Base-by-base conservation (phyloP, 495 filamentous ascomycete genomes). In the Aspergillus biplanus region DNA sequence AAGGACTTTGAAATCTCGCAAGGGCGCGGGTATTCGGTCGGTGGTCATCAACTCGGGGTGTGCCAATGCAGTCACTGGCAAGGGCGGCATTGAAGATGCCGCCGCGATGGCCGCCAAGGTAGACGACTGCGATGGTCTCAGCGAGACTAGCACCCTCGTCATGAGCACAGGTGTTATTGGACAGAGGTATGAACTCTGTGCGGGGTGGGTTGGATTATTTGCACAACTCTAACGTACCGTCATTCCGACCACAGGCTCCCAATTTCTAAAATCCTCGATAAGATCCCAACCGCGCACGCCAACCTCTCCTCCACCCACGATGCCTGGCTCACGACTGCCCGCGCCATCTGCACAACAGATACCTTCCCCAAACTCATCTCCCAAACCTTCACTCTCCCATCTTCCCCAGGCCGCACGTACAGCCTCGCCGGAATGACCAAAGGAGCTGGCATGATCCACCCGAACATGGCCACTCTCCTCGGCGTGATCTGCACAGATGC, bases 161-260 rank as follows among this genome's bases (percentile, higher is more conserved):
- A 97, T 98, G 96, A 96, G 91, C 74, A 99, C 95, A 9, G 96
- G 95, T 53, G 95, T 99, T 13, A 99, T 99, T 72, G 96, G 95
- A 35, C 95, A 99, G 75, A 88, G 89, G 89, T 90, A 75, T 52
- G 71, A 34, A 50, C 42, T 27, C 8, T 15, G 11, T 44, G 11
- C 39, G 11, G 2, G 11, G n/a, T 15, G 4, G 8, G 6, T 5
- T 13, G 6, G 21, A 27, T 15, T 90, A 75, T 52, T 71, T 62
- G 16, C 33, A 44, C 48, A 16, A 34, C 12, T 15, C 33, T 16
- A 61, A 54, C 33, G 34, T 34, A 53, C 52, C 33, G 21, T 15
- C 16, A n/a, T 11, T 7, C 39, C 52, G n/a, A 49, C 52, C 37
- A 35, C 66, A 90, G 91, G 52, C 81, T 98, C 34, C 95, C 96